Evolutionary conservation across 805 yeast species (phyloP), one percentile per base, ranked within the genome.

Genomic region (Sporopachydermia quercuum): DNA sequence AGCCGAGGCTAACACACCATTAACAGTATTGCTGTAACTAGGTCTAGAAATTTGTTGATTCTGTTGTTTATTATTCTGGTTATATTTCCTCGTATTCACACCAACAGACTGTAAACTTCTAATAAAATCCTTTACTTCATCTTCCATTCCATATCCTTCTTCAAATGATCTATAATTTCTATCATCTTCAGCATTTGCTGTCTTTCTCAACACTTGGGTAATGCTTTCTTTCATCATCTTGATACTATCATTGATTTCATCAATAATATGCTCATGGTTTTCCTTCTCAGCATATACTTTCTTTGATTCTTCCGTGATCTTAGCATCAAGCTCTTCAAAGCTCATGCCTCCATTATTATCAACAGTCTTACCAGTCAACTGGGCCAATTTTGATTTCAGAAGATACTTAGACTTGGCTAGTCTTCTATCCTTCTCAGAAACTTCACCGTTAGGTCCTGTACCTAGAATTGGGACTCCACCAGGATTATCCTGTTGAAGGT

Each of bases 341-440:
- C 61, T 62, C 4, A 53, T 43, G 8, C n/a, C n/a, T 5, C 57
- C 62, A 11, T 50, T 56, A 35, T 62, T 56, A 19, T 61, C 61
- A 4, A 67, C 59, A 2, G 66, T 61, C 50, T 76, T 79, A 4
- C 96, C 96, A 0, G 96, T 87, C 50, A 89, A 69, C 3, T 89
- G 84, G 18, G 95, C 94, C 94, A 89, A 86, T 48, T 94, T 71
- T 39, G 87, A 82, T 46, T 77, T 76, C 49, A 91, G 65, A 42
- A 76, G 61, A 34, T 89, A 93, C 52, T 81, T 79, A 35, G 83
- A 77, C 48, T 71, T 78, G 34, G 89, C 91, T 49, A 81, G 80
- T 46, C 81, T 71, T 43, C 81, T 71, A 54, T 87, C 96, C 11
- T 74, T 60, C 17, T 83, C 96, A 2, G 96, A 87, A 5, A 85